phyloP scores from a whole-genome alignment of 2,329 filamentous ascomycete genomes.

The Neurospora crassa region DNA sequence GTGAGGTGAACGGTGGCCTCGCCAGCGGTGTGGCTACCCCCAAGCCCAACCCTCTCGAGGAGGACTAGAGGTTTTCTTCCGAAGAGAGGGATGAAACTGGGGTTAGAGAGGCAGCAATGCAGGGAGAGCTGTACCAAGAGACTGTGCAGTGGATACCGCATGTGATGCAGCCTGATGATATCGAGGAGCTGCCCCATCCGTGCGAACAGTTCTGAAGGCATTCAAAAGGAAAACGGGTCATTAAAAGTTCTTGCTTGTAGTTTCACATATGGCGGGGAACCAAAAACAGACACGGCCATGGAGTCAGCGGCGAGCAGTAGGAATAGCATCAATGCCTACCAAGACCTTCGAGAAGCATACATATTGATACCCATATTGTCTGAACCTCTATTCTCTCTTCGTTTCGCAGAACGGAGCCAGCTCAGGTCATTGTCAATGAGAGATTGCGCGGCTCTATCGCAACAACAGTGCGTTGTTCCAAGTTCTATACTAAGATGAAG shows the following conservation, averaged over 20 bases:
- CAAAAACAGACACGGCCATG: not conserved
- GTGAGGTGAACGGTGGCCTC: slow-evolving; percentile 40
- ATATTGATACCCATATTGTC: not conserved
- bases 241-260: not conserved
- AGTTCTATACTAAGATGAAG: not conserved
- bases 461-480: not conserved
- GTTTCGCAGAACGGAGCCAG: not conserved
- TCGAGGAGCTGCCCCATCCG: not conserved
- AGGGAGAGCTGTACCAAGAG: not conserved
- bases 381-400: not conserved
- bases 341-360: not conserved
- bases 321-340: not conserved
- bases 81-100: not conserved
- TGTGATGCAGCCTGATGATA: not conserved
- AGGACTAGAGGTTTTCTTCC: slow-evolving; percentile 30
- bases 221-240: not conserved
- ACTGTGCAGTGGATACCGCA: not conserved
- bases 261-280: not conserved
- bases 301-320: not conserved
- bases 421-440: not conserved
- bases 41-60: slow-evolving; percentile 40
- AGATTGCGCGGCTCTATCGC: not conserved
- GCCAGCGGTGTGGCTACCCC: slow-evolving; percentile 20
- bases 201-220: not conserved
- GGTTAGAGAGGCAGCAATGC: not conserved